Conservation (phyloP, 768 basidiomycete species). For the Brasilioporus rufonigricans region DNA sequence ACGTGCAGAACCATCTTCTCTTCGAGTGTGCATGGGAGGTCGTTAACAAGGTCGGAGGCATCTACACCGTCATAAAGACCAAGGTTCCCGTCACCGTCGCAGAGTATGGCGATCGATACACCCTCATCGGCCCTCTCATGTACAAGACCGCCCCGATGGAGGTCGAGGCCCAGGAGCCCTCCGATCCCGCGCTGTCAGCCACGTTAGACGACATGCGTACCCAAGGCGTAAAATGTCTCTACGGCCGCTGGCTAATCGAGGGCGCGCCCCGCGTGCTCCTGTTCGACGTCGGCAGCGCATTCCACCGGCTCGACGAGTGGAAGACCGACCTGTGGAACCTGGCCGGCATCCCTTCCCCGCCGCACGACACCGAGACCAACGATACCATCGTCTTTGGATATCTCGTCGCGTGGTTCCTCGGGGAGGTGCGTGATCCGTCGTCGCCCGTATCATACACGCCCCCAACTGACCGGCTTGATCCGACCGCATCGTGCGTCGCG, state of each 20-base stretch:
- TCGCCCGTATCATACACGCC: conserved; percentile 1
- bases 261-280: conserved; percentile 93
- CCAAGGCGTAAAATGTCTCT: conserved; percentile 90
- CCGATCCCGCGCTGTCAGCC: conserved; percentile 71
- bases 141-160: conserved; percentile 99
- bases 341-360: conserved; percentile 95
- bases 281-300: conserved; percentile 91
- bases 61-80: conserved; percentile 99
- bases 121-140: conserved; percentile 94
- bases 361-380: conserved; percentile 97
- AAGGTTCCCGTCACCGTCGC: conserved; percentile 97
- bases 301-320: conserved; percentile 93
- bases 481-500: not conserved
- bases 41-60: conserved; percentile 98
- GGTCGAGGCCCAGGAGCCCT: conserved; percentile 90
- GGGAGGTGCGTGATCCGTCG: conserved; percentile 63
- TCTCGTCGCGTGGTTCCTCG: conserved; percentile 99
- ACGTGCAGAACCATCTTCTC: conserved; percentile 75
- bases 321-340: conserved; percentile 98
- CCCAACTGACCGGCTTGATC: conserved; percentile 6
- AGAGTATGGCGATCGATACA: conserved; percentile 94
- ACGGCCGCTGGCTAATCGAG: conserved; percentile 98
- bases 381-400: conserved; percentile 98
- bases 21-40: conserved; percentile 99
- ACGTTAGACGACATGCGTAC: conserved; percentile 81